phyloP scores from a whole-genome alignment of 176 grass and related monocot species.

The Cymbopogon citratus region DNA sequence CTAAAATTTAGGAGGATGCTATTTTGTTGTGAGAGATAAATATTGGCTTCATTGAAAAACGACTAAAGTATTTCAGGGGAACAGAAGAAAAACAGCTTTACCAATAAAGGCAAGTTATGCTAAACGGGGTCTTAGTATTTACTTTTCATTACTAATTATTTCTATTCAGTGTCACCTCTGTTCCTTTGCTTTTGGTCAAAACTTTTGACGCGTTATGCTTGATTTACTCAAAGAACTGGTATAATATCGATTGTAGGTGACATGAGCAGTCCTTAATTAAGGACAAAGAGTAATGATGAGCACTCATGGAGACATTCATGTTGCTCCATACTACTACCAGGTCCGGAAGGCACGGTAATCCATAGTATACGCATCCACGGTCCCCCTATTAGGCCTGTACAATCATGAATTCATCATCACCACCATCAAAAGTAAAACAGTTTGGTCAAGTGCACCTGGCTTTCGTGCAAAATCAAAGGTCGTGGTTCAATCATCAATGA shows the following conservation, averaged over 20 bases:
- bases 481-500: slow-evolving; percentile 24
- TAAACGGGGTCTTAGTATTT: too few relatives aligned
- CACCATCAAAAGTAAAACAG: neutral
- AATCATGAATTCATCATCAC: neutral
- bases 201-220: neutral
- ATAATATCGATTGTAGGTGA: neutral
- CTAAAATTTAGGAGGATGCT: too few relatives aligned
- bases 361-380: neutral
- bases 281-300: neutral
- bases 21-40: too few relatives aligned
- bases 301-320: too few relatives aligned
- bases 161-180: too few relatives aligned
- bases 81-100: too few relatives aligned
- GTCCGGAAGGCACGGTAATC: neutral
- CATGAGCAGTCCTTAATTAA: neutral
- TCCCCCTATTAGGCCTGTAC: neutral
- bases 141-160: too few relatives aligned
- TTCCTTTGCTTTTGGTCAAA: neutral
- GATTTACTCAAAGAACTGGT: neutral
- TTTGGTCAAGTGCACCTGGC: slow-evolving; percentile 2
- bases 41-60: too few relatives aligned
- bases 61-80: too few relatives aligned
- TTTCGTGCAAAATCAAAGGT: slow-evolving; percentile 5
- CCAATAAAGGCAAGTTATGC: too few relatives aligned
- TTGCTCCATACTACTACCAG: neutral